phyloP scores from a whole-genome alignment of 768 basidiomycete species.

The Collybia nuda region DNA sequence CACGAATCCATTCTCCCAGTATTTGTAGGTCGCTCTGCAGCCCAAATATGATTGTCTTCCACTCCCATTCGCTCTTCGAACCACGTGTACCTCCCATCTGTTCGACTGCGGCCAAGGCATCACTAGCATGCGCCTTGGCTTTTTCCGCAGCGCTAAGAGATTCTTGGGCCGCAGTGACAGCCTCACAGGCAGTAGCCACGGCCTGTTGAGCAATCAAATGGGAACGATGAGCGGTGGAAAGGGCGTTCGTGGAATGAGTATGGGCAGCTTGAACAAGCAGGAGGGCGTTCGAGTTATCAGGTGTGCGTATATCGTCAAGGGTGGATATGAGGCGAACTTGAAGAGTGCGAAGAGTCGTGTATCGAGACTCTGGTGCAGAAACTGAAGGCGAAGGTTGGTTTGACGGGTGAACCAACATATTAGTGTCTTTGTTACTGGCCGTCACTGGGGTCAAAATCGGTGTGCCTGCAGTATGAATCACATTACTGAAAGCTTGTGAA shows the following conservation, averaged over 20 bases:
- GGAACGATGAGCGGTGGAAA: slow-evolving; percentile 24
- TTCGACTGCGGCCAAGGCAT: slow-evolving; percentile 21
- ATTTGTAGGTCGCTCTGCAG: slow-evolving; percentile 15
- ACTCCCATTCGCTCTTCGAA: slow-evolving; percentile 8
- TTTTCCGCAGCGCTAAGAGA: slow-evolving; percentile 21
- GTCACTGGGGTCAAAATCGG: too few relatives aligned
- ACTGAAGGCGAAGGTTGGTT: background rate
- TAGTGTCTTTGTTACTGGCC: too few relatives aligned
- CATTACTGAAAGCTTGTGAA: background rate
- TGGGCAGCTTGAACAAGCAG: slow-evolving; percentile 21
- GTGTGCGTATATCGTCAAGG: slow-evolving; percentile 18
- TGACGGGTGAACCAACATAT: too few relatives aligned
- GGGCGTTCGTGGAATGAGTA: slow-evolving; percentile 18
- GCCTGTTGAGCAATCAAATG: slow-evolving; percentile 29
- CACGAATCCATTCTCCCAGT: slow-evolving; percentile 14
- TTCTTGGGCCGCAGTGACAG: slow-evolving; percentile 24
- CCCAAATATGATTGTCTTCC: slow-evolving; percentile 7
- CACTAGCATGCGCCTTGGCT: slow-evolving; percentile 19
- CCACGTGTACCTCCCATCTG: slow-evolving; percentile 2
- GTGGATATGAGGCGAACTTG: slow-evolving; percentile 19
- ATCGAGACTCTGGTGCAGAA: slow-evolving; percentile 3
- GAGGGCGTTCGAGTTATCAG: slow-evolving; percentile 16
- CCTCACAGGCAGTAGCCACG: slow-evolving; percentile 22
- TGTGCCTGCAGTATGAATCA: background rate
- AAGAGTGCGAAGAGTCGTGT: slow-evolving; percentile 18